Evolutionary conservation across 1,139 yeast species (phyloP).

Genomic region (Hemisphaericaspora subhashii): DNA sequence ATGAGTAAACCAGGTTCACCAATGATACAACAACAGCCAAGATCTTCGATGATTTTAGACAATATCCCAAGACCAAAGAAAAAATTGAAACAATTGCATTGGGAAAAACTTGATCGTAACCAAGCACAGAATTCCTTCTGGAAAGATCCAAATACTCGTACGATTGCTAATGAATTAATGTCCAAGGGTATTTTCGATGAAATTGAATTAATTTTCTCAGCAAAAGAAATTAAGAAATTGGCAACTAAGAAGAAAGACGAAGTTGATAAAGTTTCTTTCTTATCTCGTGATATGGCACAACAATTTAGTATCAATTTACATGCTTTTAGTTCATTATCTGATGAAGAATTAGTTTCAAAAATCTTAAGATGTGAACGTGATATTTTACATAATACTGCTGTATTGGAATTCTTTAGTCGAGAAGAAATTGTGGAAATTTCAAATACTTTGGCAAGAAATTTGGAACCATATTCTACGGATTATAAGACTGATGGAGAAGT

Average conservation of each 20-base stretch:
- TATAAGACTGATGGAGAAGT: conserved; percentile 45
- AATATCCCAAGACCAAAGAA: conserved; percentile 72
- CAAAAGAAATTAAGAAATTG: conserved; percentile 65
- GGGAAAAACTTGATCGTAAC: conserved; percentile 69
- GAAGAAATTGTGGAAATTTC: conserved; percentile 69
- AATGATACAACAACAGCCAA: conserved; percentile 27
- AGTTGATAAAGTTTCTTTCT: conserved; percentile 54
- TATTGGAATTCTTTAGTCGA: conserved; percentile 69
- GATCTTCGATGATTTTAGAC: conserved; percentile 47
- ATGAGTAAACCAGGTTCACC: conserved; percentile 20
- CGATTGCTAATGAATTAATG: conserved; percentile 59
- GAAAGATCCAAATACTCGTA: conserved; percentile 39
- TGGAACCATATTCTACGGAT: conserved; percentile 65
- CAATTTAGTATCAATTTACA: conserved; percentile 80
- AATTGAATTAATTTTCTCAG: conserved; percentile 74
- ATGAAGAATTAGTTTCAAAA: conserved; percentile 55
- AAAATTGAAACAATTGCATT: conserved; percentile 77
- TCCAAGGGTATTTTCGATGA: conserved; percentile 74
- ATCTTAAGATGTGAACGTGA: conserved; percentile 64
- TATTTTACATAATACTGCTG: conserved; percentile 56
- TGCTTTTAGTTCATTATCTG: conserved; percentile 52
- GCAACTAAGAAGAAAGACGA: conserved; percentile 50
- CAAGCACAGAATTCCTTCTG: conserved; percentile 65
- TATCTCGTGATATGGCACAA: conserved; percentile 71
- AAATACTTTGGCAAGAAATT: conserved; percentile 58